Base-by-base conservation (phyloP, 225 moss, liverwort and hornwort species). In the Antitrichia curtipendula region DNA sequence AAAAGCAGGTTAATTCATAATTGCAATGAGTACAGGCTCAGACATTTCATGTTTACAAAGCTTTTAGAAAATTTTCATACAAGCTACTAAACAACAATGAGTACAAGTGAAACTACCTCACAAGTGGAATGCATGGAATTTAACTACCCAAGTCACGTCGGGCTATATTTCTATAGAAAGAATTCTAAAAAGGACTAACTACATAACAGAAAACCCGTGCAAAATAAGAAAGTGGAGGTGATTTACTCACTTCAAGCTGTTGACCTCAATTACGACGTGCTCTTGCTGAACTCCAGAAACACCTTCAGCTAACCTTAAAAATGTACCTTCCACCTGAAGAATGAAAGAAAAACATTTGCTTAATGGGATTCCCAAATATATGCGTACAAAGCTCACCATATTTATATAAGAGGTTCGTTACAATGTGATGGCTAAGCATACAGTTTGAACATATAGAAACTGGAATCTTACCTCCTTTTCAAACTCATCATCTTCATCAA, bases 231-330 rank as follows among this genome's bases (percentile, higher is more conserved):
- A 58, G 59, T 73, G 62, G 56, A 82, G 68, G 68, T 36, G 27
- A 52, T 85, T 86, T 72, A 90, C 95, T 95, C 93, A 99, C 99
- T 97, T 99, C 82, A 99, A 90, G 85, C 90, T 87, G 89, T 94
- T 99, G 70, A 99, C 97, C 88, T 99, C 99, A 86, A 99, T 91
- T 65, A 99, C 95, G 23, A 99, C 96, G 68, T 96, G 93, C 89
- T 99, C 97, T 88, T 96, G 94, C 86, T 89, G 91, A 66, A 94
- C 91, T 85, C 94, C 95, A 91, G 93, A 83, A 80, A 92, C 97
- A 69, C 96, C 97, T 83, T 93, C 93, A 36, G 96, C 96, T 90
- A 95, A 96, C 86, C 99, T 95, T 80, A 95, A 90, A 88, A 97
- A 99, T 82, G 93, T 94, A 83, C 88, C 96, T 88, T 97, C 99